These are phyloP conservation scores for Fallopia convolvulus DNA, from an alignment of 148 eudicot genomes.

Conservation along the genomic window DNA sequence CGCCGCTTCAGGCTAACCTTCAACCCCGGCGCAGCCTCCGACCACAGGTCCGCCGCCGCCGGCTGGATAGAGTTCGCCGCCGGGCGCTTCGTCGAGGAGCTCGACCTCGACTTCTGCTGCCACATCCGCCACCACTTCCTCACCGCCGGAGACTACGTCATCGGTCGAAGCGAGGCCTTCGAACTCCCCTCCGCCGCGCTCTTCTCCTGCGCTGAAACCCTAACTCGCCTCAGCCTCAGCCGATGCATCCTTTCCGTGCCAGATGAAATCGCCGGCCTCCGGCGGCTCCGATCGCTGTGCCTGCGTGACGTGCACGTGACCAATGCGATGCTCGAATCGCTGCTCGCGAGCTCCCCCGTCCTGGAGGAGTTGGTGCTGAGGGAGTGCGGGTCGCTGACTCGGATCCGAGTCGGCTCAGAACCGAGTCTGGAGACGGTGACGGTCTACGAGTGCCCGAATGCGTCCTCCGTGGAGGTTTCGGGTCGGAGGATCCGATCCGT, in stretches of 20 bases:
- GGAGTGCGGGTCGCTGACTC: slow-evolving; percentile 23
- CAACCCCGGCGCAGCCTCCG: slow-evolving; percentile 20
- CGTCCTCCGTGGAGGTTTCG: slow-evolving; percentile 21
- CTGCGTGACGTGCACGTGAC: slow-evolving; percentile 24
- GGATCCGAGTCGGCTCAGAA: slow-evolving; percentile 15
- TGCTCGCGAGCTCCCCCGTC: slow-evolving; percentile 12
- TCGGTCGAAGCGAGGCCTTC: slow-evolving; percentile 18
- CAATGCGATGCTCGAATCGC: slow-evolving; percentile 20
- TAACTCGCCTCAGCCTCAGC: slow-evolving; percentile 14
- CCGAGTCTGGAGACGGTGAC: slow-evolving; percentile 19
- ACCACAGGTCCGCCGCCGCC: slow-evolving; percentile 16
- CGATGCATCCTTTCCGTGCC: slow-evolving; percentile 24
- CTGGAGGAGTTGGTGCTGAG: slow-evolving; percentile 22
- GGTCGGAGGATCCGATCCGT: slow-evolving; percentile 22
- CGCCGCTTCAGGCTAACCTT: slow-evolving; percentile 21
- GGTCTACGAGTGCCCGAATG: slow-evolving; percentile 29
- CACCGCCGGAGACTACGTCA: slow-evolving; percentile 12
- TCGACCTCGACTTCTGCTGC: slow-evolving; percentile 27
- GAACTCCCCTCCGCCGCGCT: slow-evolving; percentile 19
- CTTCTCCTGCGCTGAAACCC: slow-evolving; percentile 16
- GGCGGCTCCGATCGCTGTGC: slow-evolving; percentile 13
- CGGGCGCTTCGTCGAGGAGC: slow-evolving; percentile 14
- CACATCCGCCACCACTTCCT: slow-evolving; percentile 25
- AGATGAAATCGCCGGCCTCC: slow-evolving; percentile 11
- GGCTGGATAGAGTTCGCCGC: slow-evolving; percentile 23